Conservation (phyloP, 768 basidiomycete genomes). For the Mycena haematopus region DNA sequence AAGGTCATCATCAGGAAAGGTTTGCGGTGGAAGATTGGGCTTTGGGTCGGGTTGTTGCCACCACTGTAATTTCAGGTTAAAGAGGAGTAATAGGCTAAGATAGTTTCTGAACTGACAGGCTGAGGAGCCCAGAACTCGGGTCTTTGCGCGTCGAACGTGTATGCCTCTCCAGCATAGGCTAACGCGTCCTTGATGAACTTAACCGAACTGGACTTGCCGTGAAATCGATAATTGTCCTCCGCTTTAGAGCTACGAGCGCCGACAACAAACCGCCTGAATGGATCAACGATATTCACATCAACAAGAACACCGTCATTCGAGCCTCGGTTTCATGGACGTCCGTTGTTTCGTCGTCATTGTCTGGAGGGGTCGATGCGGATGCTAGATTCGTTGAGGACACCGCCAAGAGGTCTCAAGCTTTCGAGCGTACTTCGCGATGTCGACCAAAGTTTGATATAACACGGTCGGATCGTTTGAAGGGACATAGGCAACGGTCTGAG, state of each 20-base stretch:
- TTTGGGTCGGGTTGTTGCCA: neutral
- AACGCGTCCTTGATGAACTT: slow-evolving; percentile 17
- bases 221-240: slow-evolving; percentile 8
- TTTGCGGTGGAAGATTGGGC: slow-evolving; percentile 12
- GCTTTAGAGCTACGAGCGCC: neutral
- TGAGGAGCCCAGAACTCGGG: neutral
- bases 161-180: neutral
- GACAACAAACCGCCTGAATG: slow-evolving; percentile 1
- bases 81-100: neutral
- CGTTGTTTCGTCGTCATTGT: neutral
- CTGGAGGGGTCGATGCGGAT: neutral
- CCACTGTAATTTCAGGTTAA: slow-evolving; percentile 4
- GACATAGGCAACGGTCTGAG: too few species aligned
- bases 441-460: slow-evolving; percentile 11
- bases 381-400: neutral
- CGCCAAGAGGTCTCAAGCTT: slow-evolving; percentile 23
- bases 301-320: slow-evolving; percentile 14
- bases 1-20: too few species aligned
- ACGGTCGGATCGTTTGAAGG: slow-evolving; percentile 19
- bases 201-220: slow-evolving; percentile 15
- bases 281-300: slow-evolving; percentile 9
- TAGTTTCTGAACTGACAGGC: neutral
- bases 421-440: slow-evolving; percentile 25
- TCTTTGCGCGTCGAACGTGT: slow-evolving; percentile 5
- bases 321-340: neutral